Evolutionary conservation across 1,284 basidiomycete species (phyloP), one percentile per base, ranked within the genome.

Genomic region (Irpex rosettiformis): DNA sequence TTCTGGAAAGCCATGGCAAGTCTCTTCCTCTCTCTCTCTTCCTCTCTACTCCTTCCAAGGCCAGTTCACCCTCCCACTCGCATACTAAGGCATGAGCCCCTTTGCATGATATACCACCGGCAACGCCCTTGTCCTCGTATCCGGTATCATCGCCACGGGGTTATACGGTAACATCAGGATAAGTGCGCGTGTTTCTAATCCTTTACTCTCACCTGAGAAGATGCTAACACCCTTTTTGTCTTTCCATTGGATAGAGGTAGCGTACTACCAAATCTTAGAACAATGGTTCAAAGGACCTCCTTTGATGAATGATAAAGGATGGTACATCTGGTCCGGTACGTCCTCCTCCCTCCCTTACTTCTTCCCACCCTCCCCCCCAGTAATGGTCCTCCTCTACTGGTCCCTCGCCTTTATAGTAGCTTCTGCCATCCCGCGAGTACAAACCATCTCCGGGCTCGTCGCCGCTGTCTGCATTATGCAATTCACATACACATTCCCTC

Each of bases 151-250:
- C 52, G 83, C 83, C 1, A 83, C 80, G 22, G 82, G 85, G 13
- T 66, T 88, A 37, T 89, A 88, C 62, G 81, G 83, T 10, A 86
- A 86, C 69, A 84, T 89, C 55, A 82, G 82, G 42, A 75, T 83
- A 63, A 84, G 48, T 51, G 25, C 10, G 47, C 25, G 13, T 24
- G 7, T 6, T 49, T 25, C 21, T 49, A 5, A 5, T 28, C 25
- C 47, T 25, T 6, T 5, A 5, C n/a, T n/a, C n/a, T n/a, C n/a
- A n/a, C n/a, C n/a, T n/a, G n/a, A n/a, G n/a, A 2, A 24, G 21
- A 45, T 45, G n/a, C 6, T 49, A 24, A 22, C 21, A 10, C 11
- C 11, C 11, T 51, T 22, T n/a, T n/a, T n/a, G n/a, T n/a, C 2
- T 24, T n/a, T 18, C 2, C 5, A 3, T 18, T 45, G 3, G 2